Evolutionary conservation across 805 yeast genomes (phyloP).

Genomic region (Ogataea sp.): DNA sequence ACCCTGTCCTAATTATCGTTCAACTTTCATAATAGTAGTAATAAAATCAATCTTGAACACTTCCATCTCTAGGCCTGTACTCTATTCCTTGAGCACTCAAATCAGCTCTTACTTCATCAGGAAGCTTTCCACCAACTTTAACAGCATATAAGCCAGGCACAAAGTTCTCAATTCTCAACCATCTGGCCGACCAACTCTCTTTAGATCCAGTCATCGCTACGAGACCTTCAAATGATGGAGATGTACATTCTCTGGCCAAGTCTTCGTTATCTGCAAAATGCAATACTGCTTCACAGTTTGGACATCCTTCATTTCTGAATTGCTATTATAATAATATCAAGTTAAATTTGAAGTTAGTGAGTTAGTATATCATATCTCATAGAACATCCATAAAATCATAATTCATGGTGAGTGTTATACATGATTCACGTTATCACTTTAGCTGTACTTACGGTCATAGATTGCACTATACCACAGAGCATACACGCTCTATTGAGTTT

Average conservation of each 20-base stretch:
- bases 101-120: slow-evolving; percentile 73
- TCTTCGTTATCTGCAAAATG: slow-evolving; percentile 72
- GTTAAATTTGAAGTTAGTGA: slow-evolving; percentile 1
- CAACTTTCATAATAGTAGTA: no score
- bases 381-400: no score
- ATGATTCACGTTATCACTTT: no score
- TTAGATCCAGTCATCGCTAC: slow-evolving; percentile 85
- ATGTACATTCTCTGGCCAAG: slow-evolving; percentile 83
- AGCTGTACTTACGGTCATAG: slow-evolving; percentile 46
- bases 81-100: slow-evolving; percentile 67
- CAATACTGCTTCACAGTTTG: slow-evolving; percentile 88
- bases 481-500: slow-evolving; percentile 90
- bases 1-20: no score
- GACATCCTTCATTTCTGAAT: slow-evolving; percentile 85
- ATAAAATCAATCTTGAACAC: slow-evolving; percentile 37
- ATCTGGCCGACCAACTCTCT: slow-evolving; percentile 91
- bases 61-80: slow-evolving; percentile 94
- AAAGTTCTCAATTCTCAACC: slow-evolving; percentile 88
- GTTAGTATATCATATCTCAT: background rate
- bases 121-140: slow-evolving; percentile 84
- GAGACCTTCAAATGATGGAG: slow-evolving; percentile 92
- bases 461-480: slow-evolving; percentile 91
- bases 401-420: no score
- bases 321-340: slow-evolving; percentile 22
- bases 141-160: slow-evolving; percentile 91